These are phyloP conservation scores for Noccaea bulbosa DNA, from an alignment of 345 rosid species.

Conservation along the genomic window DNA sequence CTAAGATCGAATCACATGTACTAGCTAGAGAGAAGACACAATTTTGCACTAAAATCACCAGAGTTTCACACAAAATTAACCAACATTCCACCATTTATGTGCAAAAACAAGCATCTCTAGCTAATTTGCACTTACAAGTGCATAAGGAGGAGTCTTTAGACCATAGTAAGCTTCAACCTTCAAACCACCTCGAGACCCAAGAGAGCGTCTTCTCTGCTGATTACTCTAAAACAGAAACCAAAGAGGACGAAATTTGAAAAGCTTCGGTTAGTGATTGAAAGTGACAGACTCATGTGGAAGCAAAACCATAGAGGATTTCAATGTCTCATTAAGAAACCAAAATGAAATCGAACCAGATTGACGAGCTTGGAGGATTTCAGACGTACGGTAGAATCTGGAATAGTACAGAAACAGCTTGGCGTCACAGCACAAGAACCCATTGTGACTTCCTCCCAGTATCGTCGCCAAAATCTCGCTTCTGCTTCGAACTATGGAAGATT, in stretches of 20 bases:
- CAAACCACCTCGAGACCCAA: slow-evolving; percentile 48
- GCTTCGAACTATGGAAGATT: neutral
- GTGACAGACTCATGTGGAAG: slow-evolving; percentile 7
- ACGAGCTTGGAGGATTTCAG: slow-evolving; percentile 36
- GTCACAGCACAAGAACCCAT: slow-evolving; percentile 45
- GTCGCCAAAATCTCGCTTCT: slow-evolving; percentile 21
- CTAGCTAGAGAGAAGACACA: slow-evolving; percentile 10
- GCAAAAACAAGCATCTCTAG: neutral
- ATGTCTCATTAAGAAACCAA: slow-evolving; percentile 29
- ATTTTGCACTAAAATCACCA: neutral
- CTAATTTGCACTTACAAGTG: slow-evolving; percentile 60
- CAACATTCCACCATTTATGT: neutral
- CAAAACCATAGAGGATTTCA: slow-evolving; percentile 8
- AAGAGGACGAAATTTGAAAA: slow-evolving; percentile 27
- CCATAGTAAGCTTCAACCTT: slow-evolving; percentile 70
- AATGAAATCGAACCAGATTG: slow-evolving; percentile 29
- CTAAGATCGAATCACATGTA: neutral
- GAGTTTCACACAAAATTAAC: neutral
- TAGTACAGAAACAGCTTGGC: slow-evolving; percentile 27
- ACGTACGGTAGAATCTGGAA: slow-evolving; percentile 39
- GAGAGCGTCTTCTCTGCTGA: slow-evolving; percentile 47
- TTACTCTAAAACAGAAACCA: slow-evolving; percentile 34
- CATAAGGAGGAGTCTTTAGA: slow-evolving; percentile 83
- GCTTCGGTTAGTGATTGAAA: slow-evolving; percentile 28
- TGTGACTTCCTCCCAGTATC: neutral